Evolutionary conservation across 108 stramenopile species (phyloP), one percentile per base, ranked within the genome.

Genomic region (Discostella pseudostelligera): DNA sequence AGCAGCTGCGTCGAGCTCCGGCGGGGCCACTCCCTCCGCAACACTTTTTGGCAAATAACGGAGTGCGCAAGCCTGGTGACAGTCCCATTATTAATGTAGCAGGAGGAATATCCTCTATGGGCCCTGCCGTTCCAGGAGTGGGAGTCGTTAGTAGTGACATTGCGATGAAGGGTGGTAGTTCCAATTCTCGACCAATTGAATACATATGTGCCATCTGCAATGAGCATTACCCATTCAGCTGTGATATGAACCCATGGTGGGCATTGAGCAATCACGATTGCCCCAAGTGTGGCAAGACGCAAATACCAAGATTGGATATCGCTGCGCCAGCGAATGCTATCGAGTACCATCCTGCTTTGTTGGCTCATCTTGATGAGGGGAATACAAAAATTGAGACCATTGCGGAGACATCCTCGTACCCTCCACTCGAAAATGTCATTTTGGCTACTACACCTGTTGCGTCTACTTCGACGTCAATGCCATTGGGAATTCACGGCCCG

Each of bases 231-330:
- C 72, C 62, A 25, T 84, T 74, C 12, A 83, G 76, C 19, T 83
- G 87, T 56, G 88, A 90, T 21, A 73, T 64, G 59, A 90, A 94
- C 69, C 89, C 93, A 11, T 94, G 93, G 93, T 94, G 93, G 93
- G 80, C 81, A 22, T 62, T 94, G 19, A 51, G 83, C 19, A 84
- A 78, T 35, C 85, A 90, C 42, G 87, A 89, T 28, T 93, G 92
- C 79, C 89, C 89, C 35, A 93, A 93, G 51, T 93, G 92, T 67
- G 78, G 78, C 26, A 93, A 93, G 70, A 65, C 39, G 3, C 92
- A 92, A 78, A 87, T 94, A 26, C 95, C 95, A 24, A 67, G 89
- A 32, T 66, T 96, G 13, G 93, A 96, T 72, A 96, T 96, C 17
- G 72, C 84, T 26, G 71, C 85, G 25, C 85, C 87, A 14, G 81